Conservation (phyloP, 768 basidiomycete species). For the Scleroderma bovista region DNA sequence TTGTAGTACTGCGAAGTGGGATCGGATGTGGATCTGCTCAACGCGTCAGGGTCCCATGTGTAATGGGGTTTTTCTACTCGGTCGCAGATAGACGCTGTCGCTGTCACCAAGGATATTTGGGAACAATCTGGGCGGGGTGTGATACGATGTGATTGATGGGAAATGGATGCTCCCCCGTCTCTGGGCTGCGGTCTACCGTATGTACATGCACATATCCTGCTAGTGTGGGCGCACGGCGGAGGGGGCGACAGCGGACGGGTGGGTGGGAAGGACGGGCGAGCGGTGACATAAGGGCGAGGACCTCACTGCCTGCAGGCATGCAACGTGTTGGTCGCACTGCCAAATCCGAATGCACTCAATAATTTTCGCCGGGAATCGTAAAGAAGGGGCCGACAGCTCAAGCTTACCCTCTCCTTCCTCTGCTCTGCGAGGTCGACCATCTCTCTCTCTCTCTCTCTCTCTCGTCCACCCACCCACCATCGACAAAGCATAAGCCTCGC, state of each 20-base stretch:
- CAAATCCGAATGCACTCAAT: constrained; percentile 48
- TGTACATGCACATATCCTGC: no score
- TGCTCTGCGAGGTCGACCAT: constrained; percentile 31
- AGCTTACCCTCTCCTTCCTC: constrained; percentile 39
- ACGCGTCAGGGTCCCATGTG: neutral
- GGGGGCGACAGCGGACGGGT: no score
- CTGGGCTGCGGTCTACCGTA: no score
- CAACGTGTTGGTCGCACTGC: constrained; percentile 50
- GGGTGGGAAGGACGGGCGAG: no score
- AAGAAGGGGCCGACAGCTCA: constrained; percentile 34
- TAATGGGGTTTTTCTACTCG: constrained; percentile 17
- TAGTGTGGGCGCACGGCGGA: no score
- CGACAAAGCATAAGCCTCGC: constrained; percentile 19
- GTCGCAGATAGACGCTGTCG: constrained; percentile 16
- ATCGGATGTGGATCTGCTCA: no score
- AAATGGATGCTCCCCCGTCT: constrained; percentile 27
- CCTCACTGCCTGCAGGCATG: constrained; percentile 65
- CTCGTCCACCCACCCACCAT: constrained; percentile 5
- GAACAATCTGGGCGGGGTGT: no score
- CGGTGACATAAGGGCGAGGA: constrained; percentile 39
- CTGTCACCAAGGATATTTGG: constrained; percentile 18
- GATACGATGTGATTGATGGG: constrained; percentile 53
- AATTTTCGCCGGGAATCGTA: constrained; percentile 32
- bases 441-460: constrained; percentile 1
- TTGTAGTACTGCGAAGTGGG: no score